phyloP scores from a whole-genome alignment of 441 rosid genomes.

The Populus hybrid region DNA sequence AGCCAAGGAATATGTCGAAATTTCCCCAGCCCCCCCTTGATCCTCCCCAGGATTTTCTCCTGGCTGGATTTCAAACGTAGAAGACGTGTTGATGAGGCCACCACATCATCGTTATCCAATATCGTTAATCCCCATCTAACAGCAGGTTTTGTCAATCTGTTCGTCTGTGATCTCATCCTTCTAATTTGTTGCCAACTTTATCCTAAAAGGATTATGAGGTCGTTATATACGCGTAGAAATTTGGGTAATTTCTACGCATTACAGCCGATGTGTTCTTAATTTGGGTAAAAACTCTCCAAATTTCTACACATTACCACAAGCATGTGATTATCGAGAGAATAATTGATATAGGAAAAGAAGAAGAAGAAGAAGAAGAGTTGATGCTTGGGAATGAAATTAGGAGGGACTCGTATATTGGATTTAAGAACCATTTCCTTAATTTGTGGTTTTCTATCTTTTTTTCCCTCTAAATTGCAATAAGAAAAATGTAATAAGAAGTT shows the following conservation, averaged over 20 bases:
- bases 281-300: neutral
- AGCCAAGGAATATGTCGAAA: conserved; percentile 5
- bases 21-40: neutral
- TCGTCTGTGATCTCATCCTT: neutral
- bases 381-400: neutral
- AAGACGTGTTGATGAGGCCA: conserved; percentile 1
- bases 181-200: neutral
- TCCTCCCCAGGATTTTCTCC: neutral
- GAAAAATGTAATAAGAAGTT: neutral
- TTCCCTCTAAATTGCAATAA: neutral
- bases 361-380: neutral
- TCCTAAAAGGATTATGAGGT: neutral
- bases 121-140: neutral
- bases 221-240: neutral
- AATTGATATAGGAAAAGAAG: neutral
- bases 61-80: neutral
- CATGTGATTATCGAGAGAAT: neutral
- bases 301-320: neutral
- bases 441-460: neutral
- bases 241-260: neutral
- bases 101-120: conserved; percentile 23
- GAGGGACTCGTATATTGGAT: neutral
- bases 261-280: neutral
- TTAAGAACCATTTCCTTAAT: neutral
- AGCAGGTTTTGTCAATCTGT: neutral